phyloP scores from a whole-genome alignment of 78 protist species.

The Creolimax fragrantissima region DNA sequence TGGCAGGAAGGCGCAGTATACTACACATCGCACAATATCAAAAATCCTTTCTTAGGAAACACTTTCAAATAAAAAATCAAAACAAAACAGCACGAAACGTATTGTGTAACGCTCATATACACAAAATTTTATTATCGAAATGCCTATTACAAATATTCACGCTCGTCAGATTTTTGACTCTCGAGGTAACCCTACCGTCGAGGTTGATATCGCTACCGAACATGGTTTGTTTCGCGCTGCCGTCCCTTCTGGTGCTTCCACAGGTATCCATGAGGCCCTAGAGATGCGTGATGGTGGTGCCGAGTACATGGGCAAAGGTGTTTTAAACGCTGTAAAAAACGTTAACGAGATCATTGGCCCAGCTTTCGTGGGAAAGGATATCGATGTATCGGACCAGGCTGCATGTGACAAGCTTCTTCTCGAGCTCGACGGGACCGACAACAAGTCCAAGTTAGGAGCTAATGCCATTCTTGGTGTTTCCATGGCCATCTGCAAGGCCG shows the following conservation, averaged over 20 bases:
- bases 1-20: neutral
- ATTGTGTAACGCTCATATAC: neutral
- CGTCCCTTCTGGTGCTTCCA: conserved; percentile 98
- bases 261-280: conserved; percentile 97
- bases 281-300: conserved; percentile 86
- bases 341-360: conserved; percentile 79
- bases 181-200: conserved; percentile 95
- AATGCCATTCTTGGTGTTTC: conserved; percentile 97
- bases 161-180: conserved; percentile 88
- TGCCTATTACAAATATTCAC: conserved; percentile 32
- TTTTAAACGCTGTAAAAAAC: conserved; percentile 76
- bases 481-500: conserved; percentile 94
- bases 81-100: neutral
- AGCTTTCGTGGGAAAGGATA: conserved; percentile 62
- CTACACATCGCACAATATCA: neutral
- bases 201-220: conserved; percentile 71
- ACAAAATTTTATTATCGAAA: neutral
- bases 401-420: conserved; percentile 82
- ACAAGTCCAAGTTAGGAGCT: conserved; percentile 95
- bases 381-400: conserved; percentile 60
- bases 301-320: conserved; percentile 93
- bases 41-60: neutral
- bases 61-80: neutral
- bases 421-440: conserved; percentile 83
- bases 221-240: conserved; percentile 82